Percentiles rank a stretch among this genome's conserved stretches.
phyloP scores from a whole-genome alignment of 1,284 basidiomycete species.

The Coniferiporia weirii region DNA sequence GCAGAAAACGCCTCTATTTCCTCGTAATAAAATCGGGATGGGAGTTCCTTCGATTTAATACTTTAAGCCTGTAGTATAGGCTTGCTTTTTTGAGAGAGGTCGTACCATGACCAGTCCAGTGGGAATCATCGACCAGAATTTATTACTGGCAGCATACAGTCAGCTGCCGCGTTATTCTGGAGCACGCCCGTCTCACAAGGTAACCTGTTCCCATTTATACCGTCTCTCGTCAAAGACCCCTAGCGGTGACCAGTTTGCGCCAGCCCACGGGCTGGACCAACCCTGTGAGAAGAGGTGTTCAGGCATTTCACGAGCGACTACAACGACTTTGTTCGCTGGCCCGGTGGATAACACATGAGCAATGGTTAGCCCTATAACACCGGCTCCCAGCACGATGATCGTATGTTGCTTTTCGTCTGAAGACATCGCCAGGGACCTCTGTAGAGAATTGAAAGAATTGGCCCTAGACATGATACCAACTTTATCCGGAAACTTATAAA shows the following conservation, averaged over 20 bases:
- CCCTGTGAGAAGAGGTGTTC: conserved; percentile 52
- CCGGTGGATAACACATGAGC: conserved; percentile 36
- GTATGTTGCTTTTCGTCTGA: conserved; percentile 3
- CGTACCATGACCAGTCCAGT: conserved; percentile 41
- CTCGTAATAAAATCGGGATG: conserved; percentile 37
- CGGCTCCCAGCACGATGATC: conserved; percentile 48
- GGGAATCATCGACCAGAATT: conserved; percentile 45
- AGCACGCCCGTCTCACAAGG: conserved; percentile 35
- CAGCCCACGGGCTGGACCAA: conserved; percentile 71
- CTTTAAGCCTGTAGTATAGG: conserved; percentile 5
- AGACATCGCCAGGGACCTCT: neutral
- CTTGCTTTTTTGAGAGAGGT: conserved; percentile 15
- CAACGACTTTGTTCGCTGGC: conserved; percentile 40
- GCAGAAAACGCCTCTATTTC: conserved; percentile 26
- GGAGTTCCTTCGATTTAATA: conserved; percentile 36
- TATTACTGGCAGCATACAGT: conserved; percentile 32
- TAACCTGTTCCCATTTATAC: conserved; percentile 37
- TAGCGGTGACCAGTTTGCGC: conserved; percentile 65
- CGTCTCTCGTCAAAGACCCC: conserved; percentile 33
- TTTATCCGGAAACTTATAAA: too few species aligned
- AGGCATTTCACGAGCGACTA: conserved; percentile 65
- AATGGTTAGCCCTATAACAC: conserved; percentile 43
- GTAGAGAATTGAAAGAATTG: neutral
- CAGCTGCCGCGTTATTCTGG: neutral
- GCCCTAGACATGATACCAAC: too few species aligned